phyloP scores from a whole-genome alignment of 2,329 filamentous ascomycete species.

The Rutstroemia sp. region DNA sequence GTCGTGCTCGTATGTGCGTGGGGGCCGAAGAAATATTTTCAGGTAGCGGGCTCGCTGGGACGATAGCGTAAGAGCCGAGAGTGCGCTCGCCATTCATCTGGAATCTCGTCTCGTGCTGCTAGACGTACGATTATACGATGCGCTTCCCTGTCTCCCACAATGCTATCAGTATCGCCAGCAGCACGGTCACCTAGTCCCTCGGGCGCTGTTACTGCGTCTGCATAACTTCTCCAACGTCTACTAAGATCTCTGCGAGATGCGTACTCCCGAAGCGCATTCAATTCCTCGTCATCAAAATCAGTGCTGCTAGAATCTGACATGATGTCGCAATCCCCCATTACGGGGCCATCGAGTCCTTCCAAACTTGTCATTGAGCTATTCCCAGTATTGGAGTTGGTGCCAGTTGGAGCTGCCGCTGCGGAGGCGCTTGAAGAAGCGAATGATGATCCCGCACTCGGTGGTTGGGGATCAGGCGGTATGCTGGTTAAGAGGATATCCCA shows the following conservation, averaged over 20 bases:
- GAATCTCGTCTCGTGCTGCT: conserved; percentile 64
- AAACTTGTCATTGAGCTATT: conserved; percentile 26
- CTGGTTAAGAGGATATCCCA: conserved; percentile 81
- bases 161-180: conserved; percentile 24
- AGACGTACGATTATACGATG: conserved; percentile 63
- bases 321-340: conserved; percentile 24
- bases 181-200: conserved; percentile 29
- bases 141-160: conserved; percentile 43
- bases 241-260: background rate
- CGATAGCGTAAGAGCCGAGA: conserved; percentile 48
- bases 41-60: conserved; percentile 32
- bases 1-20: too few relatives aligned
- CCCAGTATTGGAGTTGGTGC: conserved; percentile 19
- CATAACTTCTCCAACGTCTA: conserved; percentile 20
- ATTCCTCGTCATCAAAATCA: conserved; percentile 32
- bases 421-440: conserved; percentile 42
- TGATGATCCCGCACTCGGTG: conserved; percentile 74
- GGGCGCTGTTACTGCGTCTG: conserved; percentile 23
- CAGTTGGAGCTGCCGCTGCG: conserved; percentile 18
- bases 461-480: conserved; percentile 71
- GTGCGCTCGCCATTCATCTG: conserved; percentile 71
- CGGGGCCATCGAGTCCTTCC: conserved; percentile 12
- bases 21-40: background rate
- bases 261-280: conserved; percentile 12
- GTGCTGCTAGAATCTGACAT: conserved; percentile 18